phyloP scores from a whole-genome alignment of 371 early-diverging fungal genomes.

The Mucor sp. region DNA sequence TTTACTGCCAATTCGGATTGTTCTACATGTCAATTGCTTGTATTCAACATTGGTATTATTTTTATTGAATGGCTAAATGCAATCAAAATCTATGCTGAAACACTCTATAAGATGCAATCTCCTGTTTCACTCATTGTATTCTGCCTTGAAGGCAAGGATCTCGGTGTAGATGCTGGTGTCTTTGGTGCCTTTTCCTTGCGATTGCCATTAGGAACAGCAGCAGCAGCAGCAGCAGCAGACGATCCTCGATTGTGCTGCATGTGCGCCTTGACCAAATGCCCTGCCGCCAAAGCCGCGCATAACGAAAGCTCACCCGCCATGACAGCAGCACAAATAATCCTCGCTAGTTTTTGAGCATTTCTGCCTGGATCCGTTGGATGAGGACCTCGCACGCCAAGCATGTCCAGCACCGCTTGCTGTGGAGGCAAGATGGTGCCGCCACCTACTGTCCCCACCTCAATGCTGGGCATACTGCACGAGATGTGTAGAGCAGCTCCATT shows the following conservation, averaged over 20 bases:
- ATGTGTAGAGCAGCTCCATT: conserved; percentile 81
- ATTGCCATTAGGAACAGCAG: conserved; percentile 4
- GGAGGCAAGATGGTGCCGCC: conserved; percentile 93
- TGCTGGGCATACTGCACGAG: conserved; percentile 94
- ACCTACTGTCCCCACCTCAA: conserved; percentile 96
- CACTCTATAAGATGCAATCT: neutral
- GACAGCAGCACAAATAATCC: conserved; percentile 90
- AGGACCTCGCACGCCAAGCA: conserved; percentile 89
- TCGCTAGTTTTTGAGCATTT: conserved; percentile 87
- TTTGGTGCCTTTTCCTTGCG: neutral
- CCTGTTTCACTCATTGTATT: neutral
- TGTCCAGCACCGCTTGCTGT: conserved; percentile 87
- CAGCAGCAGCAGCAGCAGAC: conserved; percentile 21
- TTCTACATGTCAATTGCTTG: no score
- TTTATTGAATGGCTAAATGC: neutral
- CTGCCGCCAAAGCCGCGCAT: conserved; percentile 86
- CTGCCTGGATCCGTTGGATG: conserved; percentile 83
- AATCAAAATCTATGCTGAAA: neutral
- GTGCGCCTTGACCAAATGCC: conserved; percentile 83
- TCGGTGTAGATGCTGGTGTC: neutral
- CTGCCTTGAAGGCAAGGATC: neutral
- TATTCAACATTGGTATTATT: no score
- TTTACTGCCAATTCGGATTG: no score
- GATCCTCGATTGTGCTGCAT: conserved; percentile 81
- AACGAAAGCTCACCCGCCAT: conserved; percentile 97